A percentile compares a stretch with the other conserved stretches of the same genome.
phyloP scores from a whole-genome alignment of 2,329 filamentous ascomycete species.

The Pyrenochaeta sp. region DNA sequence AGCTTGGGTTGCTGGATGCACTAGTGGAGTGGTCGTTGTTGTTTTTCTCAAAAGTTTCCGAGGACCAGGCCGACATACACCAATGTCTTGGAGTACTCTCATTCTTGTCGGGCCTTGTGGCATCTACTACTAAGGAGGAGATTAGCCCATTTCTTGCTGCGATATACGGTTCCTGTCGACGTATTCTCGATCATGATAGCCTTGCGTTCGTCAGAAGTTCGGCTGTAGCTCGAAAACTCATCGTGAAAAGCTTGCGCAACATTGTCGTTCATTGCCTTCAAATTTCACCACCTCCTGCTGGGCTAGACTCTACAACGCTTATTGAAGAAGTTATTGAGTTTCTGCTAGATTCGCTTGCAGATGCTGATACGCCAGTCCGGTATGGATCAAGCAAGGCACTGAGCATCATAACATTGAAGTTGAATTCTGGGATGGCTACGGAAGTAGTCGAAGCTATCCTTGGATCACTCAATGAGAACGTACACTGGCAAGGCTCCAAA shows the following conservation, averaged over 20 bases:
- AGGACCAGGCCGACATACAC: constrained; percentile 67
- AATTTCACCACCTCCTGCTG: constrained; percentile 32
- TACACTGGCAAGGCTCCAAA: constrained; percentile 63
- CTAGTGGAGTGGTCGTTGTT: constrained; percentile 76
- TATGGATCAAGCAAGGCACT: constrained; percentile 92
- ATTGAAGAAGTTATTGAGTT: constrained; percentile 84
- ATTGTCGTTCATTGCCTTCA: constrained; percentile 72
- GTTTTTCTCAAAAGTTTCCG: constrained; percentile 61
- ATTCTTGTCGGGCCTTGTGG: constrained; percentile 78
- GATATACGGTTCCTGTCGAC: constrained; percentile 72
- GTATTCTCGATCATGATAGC: constrained; percentile 63
- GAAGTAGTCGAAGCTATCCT: constrained; percentile 90
- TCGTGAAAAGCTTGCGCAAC: constrained; percentile 85
- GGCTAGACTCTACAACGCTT: constrained; percentile 50
- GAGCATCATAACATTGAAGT: constrained; percentile 82
- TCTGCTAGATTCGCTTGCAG: constrained; percentile 78
- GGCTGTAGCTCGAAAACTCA: constrained; percentile 80
- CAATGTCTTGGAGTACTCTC: constrained; percentile 80
- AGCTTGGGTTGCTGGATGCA: constrained; percentile 72
- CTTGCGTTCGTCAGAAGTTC: constrained; percentile 71
- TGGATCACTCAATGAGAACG: constrained; percentile 69
- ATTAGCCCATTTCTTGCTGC: constrained; percentile 71
- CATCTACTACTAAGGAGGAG: constrained; percentile 76
- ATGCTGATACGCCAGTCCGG: constrained; percentile 90
- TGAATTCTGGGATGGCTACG: constrained; percentile 80